Evolutionary conservation across 2,329 filamentous ascomycete species (phyloP).

Genomic region (Aspergillus glaucus): DNA sequence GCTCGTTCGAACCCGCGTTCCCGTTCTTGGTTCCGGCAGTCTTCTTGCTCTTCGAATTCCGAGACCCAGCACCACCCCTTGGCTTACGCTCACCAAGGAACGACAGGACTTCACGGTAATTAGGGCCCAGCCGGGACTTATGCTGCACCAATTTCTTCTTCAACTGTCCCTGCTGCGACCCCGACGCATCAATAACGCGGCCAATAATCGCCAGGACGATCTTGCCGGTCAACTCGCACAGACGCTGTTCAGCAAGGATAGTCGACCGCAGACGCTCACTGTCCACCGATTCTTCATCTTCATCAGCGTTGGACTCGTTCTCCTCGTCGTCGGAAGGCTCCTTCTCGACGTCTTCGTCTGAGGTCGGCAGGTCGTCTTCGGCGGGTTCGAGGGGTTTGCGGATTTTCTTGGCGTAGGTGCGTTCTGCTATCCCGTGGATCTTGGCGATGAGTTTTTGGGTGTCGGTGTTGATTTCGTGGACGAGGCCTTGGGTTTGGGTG

Average conservation of each 20-base stretch:
- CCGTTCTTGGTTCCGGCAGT: slow-evolving; percentile 8
- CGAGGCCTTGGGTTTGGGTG: slow-evolving; percentile 54
- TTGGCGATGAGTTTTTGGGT: slow-evolving; percentile 62
- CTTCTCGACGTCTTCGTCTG: slow-evolving; percentile 57
- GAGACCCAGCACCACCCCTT: slow-evolving; percentile 13
- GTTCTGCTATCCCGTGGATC: slow-evolving; percentile 72
- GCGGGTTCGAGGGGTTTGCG: slow-evolving; percentile 39
- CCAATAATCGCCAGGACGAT: slow-evolving; percentile 74
- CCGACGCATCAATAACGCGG: slow-evolving; percentile 63
- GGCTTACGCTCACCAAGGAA: slow-evolving; percentile 67
- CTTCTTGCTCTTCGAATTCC: slow-evolving; percentile 30
- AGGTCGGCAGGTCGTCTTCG: slow-evolving; percentile 68
- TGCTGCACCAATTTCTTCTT: slow-evolving; percentile 71
- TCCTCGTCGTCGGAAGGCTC: slow-evolving; percentile 42
- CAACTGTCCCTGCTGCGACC: slow-evolving; percentile 57
- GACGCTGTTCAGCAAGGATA: slow-evolving; percentile 72
- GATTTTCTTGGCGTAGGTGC: slow-evolving; percentile 65
- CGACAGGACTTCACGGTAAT: slow-evolving; percentile 76
- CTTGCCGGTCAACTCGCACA: slow-evolving; percentile 81
- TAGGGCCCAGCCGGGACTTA: slow-evolving; percentile 69
- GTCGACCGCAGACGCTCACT: slow-evolving; percentile 56
- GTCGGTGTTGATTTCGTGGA: slow-evolving; percentile 62
- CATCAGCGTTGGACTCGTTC: slow-evolving; percentile 18
- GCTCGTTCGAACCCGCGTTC: slow-evolving; percentile 13
- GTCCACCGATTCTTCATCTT: slow-evolving; percentile 30